Percentiles rank a stretch among this genome's conserved stretches.
These are phyloP conservation scores for Nephelium lappaceum DNA, from an alignment of 345 rosid species.

Conservation along the genomic window DNA sequence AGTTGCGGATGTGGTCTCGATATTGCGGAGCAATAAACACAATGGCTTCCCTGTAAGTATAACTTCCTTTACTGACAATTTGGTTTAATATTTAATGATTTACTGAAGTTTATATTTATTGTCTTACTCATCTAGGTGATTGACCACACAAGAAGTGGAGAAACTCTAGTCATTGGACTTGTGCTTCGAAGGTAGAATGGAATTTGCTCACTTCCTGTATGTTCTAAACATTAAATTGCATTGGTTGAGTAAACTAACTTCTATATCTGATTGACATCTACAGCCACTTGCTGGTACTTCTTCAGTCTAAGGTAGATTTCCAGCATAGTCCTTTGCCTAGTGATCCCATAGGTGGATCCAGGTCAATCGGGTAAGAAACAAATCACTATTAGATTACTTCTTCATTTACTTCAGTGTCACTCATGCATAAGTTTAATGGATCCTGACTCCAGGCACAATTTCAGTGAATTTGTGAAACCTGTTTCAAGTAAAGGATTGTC, in stretches of 20 bases:
- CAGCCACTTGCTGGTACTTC: slow-evolving; percentile 97
- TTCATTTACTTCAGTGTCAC: neutral
- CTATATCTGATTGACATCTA: slow-evolving; percentile 25
- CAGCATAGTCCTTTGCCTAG: slow-evolving; percentile 92
- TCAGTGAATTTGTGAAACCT: slow-evolving; percentile 90
- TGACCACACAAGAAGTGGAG: slow-evolving; percentile 89
- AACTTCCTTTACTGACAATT: slow-evolving; percentile 9
- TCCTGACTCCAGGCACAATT: slow-evolving; percentile 67
- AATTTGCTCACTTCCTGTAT: neutral
- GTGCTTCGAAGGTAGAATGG: slow-evolving; percentile 83
- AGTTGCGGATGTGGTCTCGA: slow-evolving; percentile 85
- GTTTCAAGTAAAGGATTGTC: slow-evolving; percentile 91
- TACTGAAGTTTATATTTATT: slow-evolving; percentile 15
- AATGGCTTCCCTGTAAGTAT: slow-evolving; percentile 91
- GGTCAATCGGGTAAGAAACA: slow-evolving; percentile 51
- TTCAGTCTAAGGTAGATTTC: slow-evolving; percentile 91
- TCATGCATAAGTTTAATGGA: slow-evolving; percentile 14
- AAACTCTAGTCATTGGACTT: slow-evolving; percentile 87
- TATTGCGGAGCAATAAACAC: slow-evolving; percentile 79
- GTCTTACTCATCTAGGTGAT: slow-evolving; percentile 55
- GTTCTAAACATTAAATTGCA: neutral
- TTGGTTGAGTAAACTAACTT: slow-evolving; percentile 11
- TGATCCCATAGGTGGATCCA: slow-evolving; percentile 57
- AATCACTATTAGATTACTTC: slow-evolving; percentile 1
- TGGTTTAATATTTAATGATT: slow-evolving; percentile 6